Evolutionary conservation across 106 monocot species (phyloP), one percentile per base, ranked within the genome.

Genomic region (Cymbidium sinense): DNA sequence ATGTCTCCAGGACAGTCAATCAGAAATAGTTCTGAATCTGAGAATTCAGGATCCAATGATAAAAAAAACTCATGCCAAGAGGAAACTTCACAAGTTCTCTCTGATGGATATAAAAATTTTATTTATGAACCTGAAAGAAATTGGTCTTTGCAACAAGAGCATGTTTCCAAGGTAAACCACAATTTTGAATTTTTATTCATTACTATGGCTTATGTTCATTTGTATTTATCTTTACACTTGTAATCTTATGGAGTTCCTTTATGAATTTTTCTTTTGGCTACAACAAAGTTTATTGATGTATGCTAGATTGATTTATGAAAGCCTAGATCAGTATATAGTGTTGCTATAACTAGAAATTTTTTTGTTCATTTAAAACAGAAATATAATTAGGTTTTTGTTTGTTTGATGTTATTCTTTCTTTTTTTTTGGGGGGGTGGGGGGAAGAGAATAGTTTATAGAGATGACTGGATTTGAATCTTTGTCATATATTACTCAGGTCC

Each of bases 91-190:
- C 5, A 47, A 43, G 64, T 36, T 67, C 61, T 21, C 27, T 65
- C 28, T 29, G 39, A 75, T 47, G 25, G 43, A 76, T 70, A 70
- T 41, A 33, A 79, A n/a, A 9, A 43, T 19, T 70, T 28, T 62
- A 37, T 69, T 44, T 17, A 17, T 61, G 84, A 80, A 58, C 71
- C 52, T 34, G 71, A 75, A 33, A 67, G 41, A 4, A 83, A 50
- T 37, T 30, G 50, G 18, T 78, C 50, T 79, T 83, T 69, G 21
- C 51, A 54, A 34, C 74, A 31, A 37, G 51, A 34, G 9, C 50
- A 73, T 69, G 43, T 54, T 10, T 79, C 29, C 37, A 41, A 70
- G 83, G 79, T 83, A 50, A 67, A 8, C 25, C 7, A 29, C 25
- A 65, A 30, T 72, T 2, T 28, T 43, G 3, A 37, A 73, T 23